Base-by-base conservation (phyloP, 1,284 basidiomycete genomes). In the Phylloboletellus chloephorus region DNA sequence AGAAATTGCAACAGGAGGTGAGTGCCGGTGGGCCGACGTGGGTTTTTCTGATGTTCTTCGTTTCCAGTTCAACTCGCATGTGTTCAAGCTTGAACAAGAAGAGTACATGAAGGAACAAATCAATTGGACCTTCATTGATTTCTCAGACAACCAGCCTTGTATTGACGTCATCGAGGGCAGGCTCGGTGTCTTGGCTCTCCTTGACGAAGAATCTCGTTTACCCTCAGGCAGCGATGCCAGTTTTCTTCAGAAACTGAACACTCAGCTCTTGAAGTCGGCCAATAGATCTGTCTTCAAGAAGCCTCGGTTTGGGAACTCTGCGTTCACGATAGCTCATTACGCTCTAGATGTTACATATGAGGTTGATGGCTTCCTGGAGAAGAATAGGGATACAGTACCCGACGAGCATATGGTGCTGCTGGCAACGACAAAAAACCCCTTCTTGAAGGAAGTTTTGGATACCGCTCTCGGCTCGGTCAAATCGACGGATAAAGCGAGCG, bases 41-140 rank as follows among this genome's bases (percentile, higher is more conserved):
- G 24, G 15, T 12, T 10, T 10, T 32, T 41, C 49, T 64, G 24
- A 65, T 57, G 22, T 24, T 49, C 37, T 40, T 40, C 20, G 23
- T 37, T 23, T 20, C 43, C 50, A 93, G 87, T 96, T 96, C 70
- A 96, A 96, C 55, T 94, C 92, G 2, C 96, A 98, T 61, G 96
- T 98, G 40, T 98, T 98, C 81, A 94, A 94, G 74, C 80, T 98
- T 22, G 96, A 99, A 63, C 96, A 99, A 71, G 96, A 98, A 63
- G 96, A 99, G 68, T 99, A 98, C 60, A 79, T 98, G 43, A 89
- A 93, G 46, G 96, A 99, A 62, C 78, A 97, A 67, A 99, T 99
- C 64, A 92, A 95, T 60, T 99, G 96, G 96, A 97, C 90, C 1
- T 98, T 98, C 67, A 98, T 99, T 65, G 93, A 98, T 59, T 99